Percentiles rank a stretch among this genome's conserved stretches.
Conservation (phyloP, 495 filamentous ascomycete genomes). For the Hypoxylon fragiforme region DNA sequence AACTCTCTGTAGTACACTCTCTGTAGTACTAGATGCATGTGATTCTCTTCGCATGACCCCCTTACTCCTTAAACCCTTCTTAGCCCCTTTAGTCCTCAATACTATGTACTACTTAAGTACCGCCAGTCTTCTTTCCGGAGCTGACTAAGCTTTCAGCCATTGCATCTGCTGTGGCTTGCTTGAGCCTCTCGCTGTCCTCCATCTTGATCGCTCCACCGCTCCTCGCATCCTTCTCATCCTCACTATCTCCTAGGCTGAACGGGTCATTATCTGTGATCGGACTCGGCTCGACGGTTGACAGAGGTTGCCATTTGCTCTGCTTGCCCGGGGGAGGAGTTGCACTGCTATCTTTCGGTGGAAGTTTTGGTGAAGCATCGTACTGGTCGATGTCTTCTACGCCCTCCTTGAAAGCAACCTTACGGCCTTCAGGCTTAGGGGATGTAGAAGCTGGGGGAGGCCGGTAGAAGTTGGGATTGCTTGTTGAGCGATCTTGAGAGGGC, state of each 20-base stretch:
- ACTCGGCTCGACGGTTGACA: slow-evolving; percentile 82
- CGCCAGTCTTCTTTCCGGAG: slow-evolving; percentile 29
- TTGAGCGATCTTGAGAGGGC: slow-evolving; percentile 23
- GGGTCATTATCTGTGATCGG: slow-evolving; percentile 92
- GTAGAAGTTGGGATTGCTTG: slow-evolving; percentile 74
- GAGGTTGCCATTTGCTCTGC: slow-evolving; percentile 94
- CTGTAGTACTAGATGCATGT: too few species aligned
- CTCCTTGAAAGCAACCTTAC: slow-evolving; percentile 81
- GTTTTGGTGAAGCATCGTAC: slow-evolving; percentile 64
- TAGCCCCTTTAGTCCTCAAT: too few species aligned
- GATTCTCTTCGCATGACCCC: too few species aligned
- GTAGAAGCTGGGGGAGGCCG: slow-evolving; percentile 67
- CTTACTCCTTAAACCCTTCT: too few species aligned
- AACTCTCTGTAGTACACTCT: too few species aligned
- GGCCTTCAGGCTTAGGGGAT: slow-evolving; percentile 62
- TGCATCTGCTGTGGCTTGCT: slow-evolving; percentile 70
- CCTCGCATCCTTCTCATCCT: slow-evolving; percentile 85
- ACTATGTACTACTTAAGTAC: slow-evolving; percentile 13
- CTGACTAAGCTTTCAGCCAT: slow-evolving; percentile 57
- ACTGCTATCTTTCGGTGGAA: slow-evolving; percentile 45
- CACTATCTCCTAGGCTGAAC: slow-evolving; percentile 93
- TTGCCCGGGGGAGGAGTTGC: slow-evolving; percentile 53
- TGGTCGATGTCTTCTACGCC: slow-evolving; percentile 74
- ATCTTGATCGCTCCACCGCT: slow-evolving; percentile 57
- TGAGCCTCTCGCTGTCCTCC: slow-evolving; percentile 70